These are phyloP conservation scores for Stromatinia cepivora DNA, from an alignment of 2,329 filamentous ascomycete species.

Conservation along the genomic window DNA sequence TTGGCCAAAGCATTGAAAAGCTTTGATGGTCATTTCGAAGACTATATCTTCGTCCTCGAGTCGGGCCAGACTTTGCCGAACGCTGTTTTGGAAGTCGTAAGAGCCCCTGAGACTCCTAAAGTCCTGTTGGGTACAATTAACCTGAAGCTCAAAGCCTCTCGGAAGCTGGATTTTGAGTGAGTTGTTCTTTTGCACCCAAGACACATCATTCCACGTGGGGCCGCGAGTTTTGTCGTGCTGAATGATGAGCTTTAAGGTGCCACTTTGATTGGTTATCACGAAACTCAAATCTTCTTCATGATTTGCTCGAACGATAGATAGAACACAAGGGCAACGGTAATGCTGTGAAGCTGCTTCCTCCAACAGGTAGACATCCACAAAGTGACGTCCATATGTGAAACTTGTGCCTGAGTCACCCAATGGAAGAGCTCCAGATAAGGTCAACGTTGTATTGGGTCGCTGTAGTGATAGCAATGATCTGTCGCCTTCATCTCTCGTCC, in stretches of 20 bases:
- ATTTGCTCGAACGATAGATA: slow-evolving; percentile 72
- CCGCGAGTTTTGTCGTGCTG: slow-evolving; percentile 67
- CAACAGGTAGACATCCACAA: slow-evolving; percentile 71
- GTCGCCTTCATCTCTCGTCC: slow-evolving; percentile 63
- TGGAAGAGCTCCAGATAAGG: slow-evolving; percentile 67
- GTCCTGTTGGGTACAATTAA: slow-evolving; percentile 74
- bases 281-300: slow-evolving; percentile 70
- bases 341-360: slow-evolving; percentile 69
- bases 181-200: slow-evolving; percentile 70
- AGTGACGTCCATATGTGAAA: slow-evolving; percentile 79
- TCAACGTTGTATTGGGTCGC: slow-evolving; percentile 40
- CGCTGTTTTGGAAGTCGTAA: slow-evolving; percentile 78
- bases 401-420: slow-evolving; percentile 70
- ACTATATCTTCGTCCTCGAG: slow-evolving; percentile 68
- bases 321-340: slow-evolving; percentile 68
- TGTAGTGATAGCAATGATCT: slow-evolving; percentile 36
- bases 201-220: slow-evolving; percentile 77
- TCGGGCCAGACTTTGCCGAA: slow-evolving; percentile 69
- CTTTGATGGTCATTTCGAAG: slow-evolving; percentile 67
- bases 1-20: slow-evolving; percentile 80
- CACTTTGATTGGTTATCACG: slow-evolving; percentile 76
- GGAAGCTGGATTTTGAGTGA: slow-evolving; percentile 70
- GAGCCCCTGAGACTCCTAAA: slow-evolving; percentile 79
- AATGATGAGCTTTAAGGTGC: slow-evolving; percentile 72
- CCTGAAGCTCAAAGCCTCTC: slow-evolving; percentile 70